phyloP scores from a whole-genome alignment of 139 green algal species.

The Chloropicon primus region DNA sequence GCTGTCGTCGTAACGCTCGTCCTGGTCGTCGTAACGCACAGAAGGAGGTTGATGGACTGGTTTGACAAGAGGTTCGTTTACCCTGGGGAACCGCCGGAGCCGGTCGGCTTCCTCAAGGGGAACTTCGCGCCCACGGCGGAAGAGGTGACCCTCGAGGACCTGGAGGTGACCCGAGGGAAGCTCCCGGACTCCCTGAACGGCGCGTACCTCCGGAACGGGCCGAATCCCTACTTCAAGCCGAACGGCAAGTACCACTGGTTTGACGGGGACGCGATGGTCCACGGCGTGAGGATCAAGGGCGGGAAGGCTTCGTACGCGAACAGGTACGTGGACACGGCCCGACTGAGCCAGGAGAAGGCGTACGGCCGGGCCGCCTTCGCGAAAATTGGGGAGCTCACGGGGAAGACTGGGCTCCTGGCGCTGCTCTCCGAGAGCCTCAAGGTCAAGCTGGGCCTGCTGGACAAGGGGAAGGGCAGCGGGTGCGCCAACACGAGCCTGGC shows the following conservation, averaged over 20 bases:
- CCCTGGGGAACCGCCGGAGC: background rate
- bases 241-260: slow-evolving; percentile 31
- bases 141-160: background rate
- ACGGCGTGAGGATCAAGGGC: slow-evolving; percentile 39
- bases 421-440: slow-evolving; percentile 1
- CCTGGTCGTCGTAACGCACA: background rate
- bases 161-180: background rate
- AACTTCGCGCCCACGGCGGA: slow-evolving; percentile 14
- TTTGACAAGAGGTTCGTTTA: background rate
- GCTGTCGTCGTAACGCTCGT: background rate
- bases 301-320: slow-evolving; percentile 50
- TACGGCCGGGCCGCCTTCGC: slow-evolving; percentile 7
- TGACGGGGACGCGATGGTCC: slow-evolving; percentile 70
- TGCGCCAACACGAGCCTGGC: slow-evolving; percentile 56
- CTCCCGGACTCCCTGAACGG: slow-evolving; percentile 13
- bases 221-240: slow-evolving; percentile 16
- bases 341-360: slow-evolving; percentile 18
- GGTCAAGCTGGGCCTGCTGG: slow-evolving; percentile 3
- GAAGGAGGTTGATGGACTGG: background rate
- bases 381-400: slow-evolving; percentile 20
- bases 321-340: slow-evolving; percentile 38
- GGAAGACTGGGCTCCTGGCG: slow-evolving; percentile 2
- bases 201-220: slow-evolving; percentile 19
- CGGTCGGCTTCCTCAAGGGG: background rate
- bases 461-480: slow-evolving; percentile 6